These are phyloP conservation scores for Polytrichum commune DNA, from an alignment of 225 moss, liverwort and hornwort genomes.

Conservation along the genomic window DNA sequence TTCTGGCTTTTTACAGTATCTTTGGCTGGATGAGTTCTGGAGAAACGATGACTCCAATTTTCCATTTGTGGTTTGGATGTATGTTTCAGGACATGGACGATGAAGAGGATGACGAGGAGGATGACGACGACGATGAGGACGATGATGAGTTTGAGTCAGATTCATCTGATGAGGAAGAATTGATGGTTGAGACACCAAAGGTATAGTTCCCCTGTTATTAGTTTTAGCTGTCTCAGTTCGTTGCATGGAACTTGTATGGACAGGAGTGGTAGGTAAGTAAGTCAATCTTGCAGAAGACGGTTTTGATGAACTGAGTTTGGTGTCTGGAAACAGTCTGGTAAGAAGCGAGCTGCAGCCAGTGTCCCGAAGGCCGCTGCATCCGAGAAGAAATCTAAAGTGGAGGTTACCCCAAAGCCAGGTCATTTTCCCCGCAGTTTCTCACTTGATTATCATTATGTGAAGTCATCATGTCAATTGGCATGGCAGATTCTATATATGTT, in stretches of 20 bases:
- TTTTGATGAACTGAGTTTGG: no score
- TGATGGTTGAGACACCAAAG: conserved; percentile 10
- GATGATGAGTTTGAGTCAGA: conserved; percentile 9
- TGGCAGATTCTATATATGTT: no score
- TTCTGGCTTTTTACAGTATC: neutral
- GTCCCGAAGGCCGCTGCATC: conserved; percentile 13
- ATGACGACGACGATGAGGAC: conserved; percentile 1
- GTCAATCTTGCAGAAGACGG: neutral
- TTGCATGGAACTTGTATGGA: neutral
- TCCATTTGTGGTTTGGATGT: no score
- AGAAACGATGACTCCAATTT: neutral
- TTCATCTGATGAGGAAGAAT: conserved; percentile 20
- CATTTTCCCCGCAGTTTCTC: neutral
- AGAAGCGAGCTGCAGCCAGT: conserved; percentile 37
- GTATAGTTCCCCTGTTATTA: neutral
- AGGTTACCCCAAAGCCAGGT: conserved; percentile 30
- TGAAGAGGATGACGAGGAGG: conserved; percentile 15
- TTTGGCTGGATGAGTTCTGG: neutral
- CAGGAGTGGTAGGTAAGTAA: neutral
- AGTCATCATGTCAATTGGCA: neutral
- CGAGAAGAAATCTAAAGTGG: conserved; percentile 47
- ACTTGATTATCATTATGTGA: neutral
- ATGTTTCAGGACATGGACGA: conserved; percentile 11
- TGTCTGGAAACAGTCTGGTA: conserved; percentile 21
- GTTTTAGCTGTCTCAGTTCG: neutral